Percentiles rank a stretch among this genome's conserved stretches.
Conservation (phyloP, 176 grass and related monocot species). For the Rhynchospora breviuscula region DNA sequence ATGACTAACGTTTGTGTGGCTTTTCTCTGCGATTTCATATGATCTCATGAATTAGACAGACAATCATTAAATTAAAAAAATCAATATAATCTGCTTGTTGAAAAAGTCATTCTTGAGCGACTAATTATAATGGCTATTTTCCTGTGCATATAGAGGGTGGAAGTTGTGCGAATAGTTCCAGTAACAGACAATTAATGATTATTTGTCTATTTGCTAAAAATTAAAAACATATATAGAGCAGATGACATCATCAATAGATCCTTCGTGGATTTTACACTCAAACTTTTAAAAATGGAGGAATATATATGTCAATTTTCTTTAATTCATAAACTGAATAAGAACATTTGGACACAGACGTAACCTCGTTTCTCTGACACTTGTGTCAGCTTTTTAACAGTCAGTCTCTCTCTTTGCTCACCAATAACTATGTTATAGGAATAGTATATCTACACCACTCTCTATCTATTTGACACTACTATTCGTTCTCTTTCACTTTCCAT, state of each 20-base stretch:
- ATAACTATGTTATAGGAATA: not conserved
- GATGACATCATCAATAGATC: not conserved
- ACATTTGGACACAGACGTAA: slow-evolving; percentile 34
- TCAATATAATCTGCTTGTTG: not conserved
- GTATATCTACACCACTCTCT: slow-evolving; percentile 10
- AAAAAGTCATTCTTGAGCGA: not conserved
- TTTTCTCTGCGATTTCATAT: not conserved
- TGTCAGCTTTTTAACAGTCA: slow-evolving; percentile 34
- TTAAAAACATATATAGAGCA: not conserved
- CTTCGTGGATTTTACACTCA: not conserved
- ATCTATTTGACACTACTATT: slow-evolving; percentile 17
- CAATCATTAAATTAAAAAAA: not conserved
- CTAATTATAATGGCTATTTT: too few species aligned
- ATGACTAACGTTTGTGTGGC: too few species aligned
- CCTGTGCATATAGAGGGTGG: not conserved
- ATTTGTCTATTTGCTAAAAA: not conserved
- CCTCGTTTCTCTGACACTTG: slow-evolving; percentile 40
- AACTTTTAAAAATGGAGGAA: not conserved
- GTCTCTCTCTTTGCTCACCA: slow-evolving; percentile 1
- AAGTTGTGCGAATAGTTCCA: not conserved
- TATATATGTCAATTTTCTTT: not conserved
- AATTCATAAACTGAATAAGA: not conserved
- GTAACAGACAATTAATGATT: not conserved
- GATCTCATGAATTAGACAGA: not conserved
- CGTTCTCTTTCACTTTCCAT: slow-evolving; percentile 8